Evolutionary conservation across 768 basidiomycete species (phyloP), one percentile per base, ranked within the genome.

Genomic region (Amanita molliuscula): DNA sequence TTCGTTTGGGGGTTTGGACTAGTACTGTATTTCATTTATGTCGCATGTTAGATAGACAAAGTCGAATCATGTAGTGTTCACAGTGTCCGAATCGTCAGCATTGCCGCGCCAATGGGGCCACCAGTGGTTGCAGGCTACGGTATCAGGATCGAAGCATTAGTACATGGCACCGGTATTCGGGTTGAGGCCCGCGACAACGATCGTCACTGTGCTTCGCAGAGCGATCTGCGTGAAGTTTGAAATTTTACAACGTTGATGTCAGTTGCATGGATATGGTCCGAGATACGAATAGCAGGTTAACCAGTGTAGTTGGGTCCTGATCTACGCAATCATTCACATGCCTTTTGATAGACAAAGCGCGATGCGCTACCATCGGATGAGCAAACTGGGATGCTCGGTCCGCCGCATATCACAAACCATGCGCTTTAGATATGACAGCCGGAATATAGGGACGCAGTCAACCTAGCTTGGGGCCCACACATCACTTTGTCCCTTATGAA

Each of bases 241-340:
- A 44, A 44, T 10, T 35, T 46, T 34, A 46, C 44, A 8, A 31
- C 9, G 29, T 38, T 48, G 26, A 40, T 37, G 47, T 37, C 37
- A 37, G 21, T 38, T 35, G 35, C 25, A 21, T 37, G 47, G 35
- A 48, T 38, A 36, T 48, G 47, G 34, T 46, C 44, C 29, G 42
- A 44, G 45, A 34, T 45, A 26, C 28, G 34, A 6, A 31, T 29
- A 6, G 20, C 8, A 33, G 26, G 25, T 8, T 16, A 25, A 31
- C 44, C 29, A 29, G n/a, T 11, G 23, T 16, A 8, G 42, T 29
- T 26, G 47, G 47, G 47, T 16, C 47, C 47, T 48, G 47, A 48
- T 48, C 47, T 37, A n/a, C 47, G 47, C 35, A 15, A 38, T 36
- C 15, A n/a, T 2, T 8, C 9, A 29, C 42, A 29, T 26, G 42